These are phyloP conservation scores for Penicillium griseofulvum DNA, from an alignment of 2,329 filamentous ascomycete genomes.

Conservation along the genomic window DNA sequence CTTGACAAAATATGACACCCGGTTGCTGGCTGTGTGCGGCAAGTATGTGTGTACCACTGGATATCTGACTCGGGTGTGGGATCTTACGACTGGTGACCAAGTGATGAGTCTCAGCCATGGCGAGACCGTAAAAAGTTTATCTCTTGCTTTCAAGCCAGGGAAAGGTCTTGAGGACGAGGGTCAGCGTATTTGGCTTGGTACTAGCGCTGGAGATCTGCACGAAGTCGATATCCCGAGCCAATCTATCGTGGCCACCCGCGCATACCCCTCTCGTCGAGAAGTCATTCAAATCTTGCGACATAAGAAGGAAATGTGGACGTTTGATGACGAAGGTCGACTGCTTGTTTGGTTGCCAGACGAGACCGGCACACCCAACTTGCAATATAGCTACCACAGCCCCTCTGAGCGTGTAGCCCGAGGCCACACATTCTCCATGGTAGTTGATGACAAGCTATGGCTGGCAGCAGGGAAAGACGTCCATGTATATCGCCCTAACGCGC, in stretches of 20 bases:
- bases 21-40: slow-evolving; percentile 83
- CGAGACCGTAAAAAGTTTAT: slow-evolving; percentile 78
- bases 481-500: slow-evolving; percentile 71
- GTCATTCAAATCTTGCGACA: slow-evolving; percentile 83
- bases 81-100: slow-evolving; percentile 73
- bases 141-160: slow-evolving; percentile 82
- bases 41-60: slow-evolving; percentile 84
- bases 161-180: slow-evolving; percentile 76
- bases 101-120: slow-evolving; percentile 78
- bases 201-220: slow-evolving; percentile 79
- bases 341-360: slow-evolving; percentile 82
- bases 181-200: slow-evolving; percentile 81
- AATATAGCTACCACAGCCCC: slow-evolving; percentile 66
- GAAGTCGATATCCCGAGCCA: slow-evolving; percentile 81
- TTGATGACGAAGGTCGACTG: slow-evolving; percentile 85
- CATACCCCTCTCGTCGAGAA: slow-evolving; percentile 74
- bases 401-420: slow-evolving; percentile 72
- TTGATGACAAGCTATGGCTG: slow-evolving; percentile 83
- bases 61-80: slow-evolving; percentile 85
- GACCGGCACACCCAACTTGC: slow-evolving; percentile 69
- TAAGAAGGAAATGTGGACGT: slow-evolving; percentile 85
- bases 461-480: slow-evolving; percentile 83
- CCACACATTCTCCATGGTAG: slow-evolving; percentile 83
- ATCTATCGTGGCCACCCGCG: slow-evolving; percentile 65
- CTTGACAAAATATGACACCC: slow-evolving; percentile 78